Conservation (phyloP, 2,329 filamentous ascomycete genomes). For the Teratosphaeriaceae sp. region DNA sequence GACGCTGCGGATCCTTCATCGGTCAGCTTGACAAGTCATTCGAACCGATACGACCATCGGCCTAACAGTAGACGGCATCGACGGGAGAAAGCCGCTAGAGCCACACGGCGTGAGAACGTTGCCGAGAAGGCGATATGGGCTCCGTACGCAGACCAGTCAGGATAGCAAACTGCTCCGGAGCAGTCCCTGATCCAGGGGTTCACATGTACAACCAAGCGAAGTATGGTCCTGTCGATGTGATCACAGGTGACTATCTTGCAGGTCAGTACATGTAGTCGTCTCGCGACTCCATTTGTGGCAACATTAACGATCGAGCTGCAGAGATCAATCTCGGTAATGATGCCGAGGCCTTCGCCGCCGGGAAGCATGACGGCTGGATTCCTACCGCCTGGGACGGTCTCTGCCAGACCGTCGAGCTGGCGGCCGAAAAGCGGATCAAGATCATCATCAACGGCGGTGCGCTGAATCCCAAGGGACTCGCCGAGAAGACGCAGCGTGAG, state of each 20-base stretch:
- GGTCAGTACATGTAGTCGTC: constrained; percentile 26
- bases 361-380: constrained; percentile 18
- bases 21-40: too few species aligned
- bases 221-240: constrained; percentile 39
- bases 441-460: constrained; percentile 52
- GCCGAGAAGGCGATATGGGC: constrained; percentile 3
- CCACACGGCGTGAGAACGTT: too few species aligned
- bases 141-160: constrained; percentile 7
- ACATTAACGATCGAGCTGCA: too few species aligned
- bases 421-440: constrained; percentile 45
- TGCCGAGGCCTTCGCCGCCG: constrained; percentile 18
- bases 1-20: too few species aligned
- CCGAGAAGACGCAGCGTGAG: constrained; percentile 36
- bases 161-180: constrained; percentile 15
- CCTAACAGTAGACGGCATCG: too few species aligned
- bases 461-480: constrained; percentile 48
- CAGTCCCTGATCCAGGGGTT: constrained; percentile 21
- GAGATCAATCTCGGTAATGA: constrained; percentile 23
- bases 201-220: constrained; percentile 24
- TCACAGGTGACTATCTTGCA: constrained; percentile 48
- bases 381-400: constrained; percentile 45
- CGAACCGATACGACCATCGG: too few species aligned
- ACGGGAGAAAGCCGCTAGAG: too few species aligned
- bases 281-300: too few species aligned
- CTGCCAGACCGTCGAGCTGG: constrained; percentile 38